phyloP scores from a whole-genome alignment of 805 yeast species.

The Nakazawaea ishiwadae region DNA sequence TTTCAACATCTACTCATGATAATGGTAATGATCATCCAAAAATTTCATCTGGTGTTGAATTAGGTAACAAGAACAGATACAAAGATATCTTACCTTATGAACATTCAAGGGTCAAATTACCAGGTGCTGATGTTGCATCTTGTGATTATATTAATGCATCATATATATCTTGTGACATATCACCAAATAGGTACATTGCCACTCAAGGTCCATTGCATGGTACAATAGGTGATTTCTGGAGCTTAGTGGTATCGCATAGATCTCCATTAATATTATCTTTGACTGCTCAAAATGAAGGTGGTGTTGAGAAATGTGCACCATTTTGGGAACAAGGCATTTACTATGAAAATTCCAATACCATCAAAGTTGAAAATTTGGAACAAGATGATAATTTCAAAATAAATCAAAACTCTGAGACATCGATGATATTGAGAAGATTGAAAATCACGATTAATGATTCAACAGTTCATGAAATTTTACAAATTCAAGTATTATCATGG shows the following conservation, averaged over 20 bases:
- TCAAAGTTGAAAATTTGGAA: slow-evolving; percentile 21
- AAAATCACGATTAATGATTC: slow-evolving; percentile 29
- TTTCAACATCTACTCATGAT: slow-evolving; percentile 20
- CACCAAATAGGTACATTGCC: slow-evolving; percentile 59
- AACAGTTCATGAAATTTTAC: slow-evolving; percentile 48
- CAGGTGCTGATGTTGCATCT: slow-evolving; percentile 9
- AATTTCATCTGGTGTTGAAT: slow-evolving; percentile 73
- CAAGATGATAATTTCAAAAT: slow-evolving; percentile 23
- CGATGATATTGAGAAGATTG: slow-evolving; percentile 38
- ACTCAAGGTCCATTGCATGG: slow-evolving; percentile 81
- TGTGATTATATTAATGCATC: slow-evolving; percentile 85
- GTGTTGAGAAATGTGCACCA: slow-evolving; percentile 74
- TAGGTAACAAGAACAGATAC: slow-evolving; percentile 79
- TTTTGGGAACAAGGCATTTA: slow-evolving; percentile 71
- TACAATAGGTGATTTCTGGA: slow-evolving; percentile 84
- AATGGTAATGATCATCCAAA: slow-evolving; percentile 30
- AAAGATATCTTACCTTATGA: slow-evolving; percentile 86
- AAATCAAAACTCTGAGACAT: slow-evolving; percentile 17
- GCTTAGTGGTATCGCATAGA: slow-evolving; percentile 59
- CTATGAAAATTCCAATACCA: slow-evolving; percentile 22
- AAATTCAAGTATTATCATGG: slow-evolving; percentile 80
- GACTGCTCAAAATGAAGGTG: slow-evolving; percentile 72
- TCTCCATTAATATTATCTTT: slow-evolving; percentile 69
- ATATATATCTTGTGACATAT: slow-evolving; percentile 43
- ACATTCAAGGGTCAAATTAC: slow-evolving; percentile 71